Evolutionary conservation across 2,329 filamentous ascomycete genomes (phyloP).

Genomic region (Nemania diffusa): DNA sequence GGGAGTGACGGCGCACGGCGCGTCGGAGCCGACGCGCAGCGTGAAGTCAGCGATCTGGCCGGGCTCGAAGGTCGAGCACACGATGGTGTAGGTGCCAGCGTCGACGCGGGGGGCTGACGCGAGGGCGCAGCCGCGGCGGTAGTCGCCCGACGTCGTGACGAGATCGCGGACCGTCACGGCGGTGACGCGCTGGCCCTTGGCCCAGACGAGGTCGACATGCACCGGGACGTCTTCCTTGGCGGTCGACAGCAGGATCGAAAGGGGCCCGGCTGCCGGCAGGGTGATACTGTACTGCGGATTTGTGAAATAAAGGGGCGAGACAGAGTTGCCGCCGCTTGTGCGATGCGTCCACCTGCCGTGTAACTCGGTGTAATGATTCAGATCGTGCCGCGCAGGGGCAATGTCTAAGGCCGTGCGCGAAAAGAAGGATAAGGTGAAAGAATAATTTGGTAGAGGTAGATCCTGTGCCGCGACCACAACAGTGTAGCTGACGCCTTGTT

Average conservation of each 20-base stretch:
- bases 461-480: conserved; percentile 82
- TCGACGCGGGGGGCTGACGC: conserved; percentile 71
- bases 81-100: conserved; percentile 82
- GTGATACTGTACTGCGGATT: conserved; percentile 87
- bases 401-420: conserved; percentile 72
- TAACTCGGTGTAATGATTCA: conserved; percentile 67
- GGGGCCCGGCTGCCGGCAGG: conserved; percentile 65
- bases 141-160: conserved; percentile 85
- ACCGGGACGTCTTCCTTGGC: conserved; percentile 71
- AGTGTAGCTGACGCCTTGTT: conserved; percentile 57
- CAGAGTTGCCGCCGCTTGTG: conserved; percentile 86
- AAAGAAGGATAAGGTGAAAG: conserved; percentile 89
- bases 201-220: conserved; percentile 87
- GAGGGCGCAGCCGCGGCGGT: conserved; percentile 81
- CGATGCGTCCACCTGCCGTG: conserved; percentile 78
- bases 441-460: conserved; percentile 76
- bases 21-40: conserved; percentile 76
- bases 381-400: conserved; percentile 68
- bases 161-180: conserved; percentile 80
- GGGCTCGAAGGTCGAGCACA: conserved; percentile 90
- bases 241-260: conserved; percentile 80
- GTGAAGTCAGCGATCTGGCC: conserved; percentile 80
- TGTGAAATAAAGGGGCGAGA: conserved; percentile 77
- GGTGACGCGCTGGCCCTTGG: conserved; percentile 75
- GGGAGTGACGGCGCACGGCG: conserved; percentile 64